These are phyloP conservation scores for Kodamaea hsintzibuensis DNA, from an alignment of 805 yeast species.

Conservation along the genomic window DNA sequence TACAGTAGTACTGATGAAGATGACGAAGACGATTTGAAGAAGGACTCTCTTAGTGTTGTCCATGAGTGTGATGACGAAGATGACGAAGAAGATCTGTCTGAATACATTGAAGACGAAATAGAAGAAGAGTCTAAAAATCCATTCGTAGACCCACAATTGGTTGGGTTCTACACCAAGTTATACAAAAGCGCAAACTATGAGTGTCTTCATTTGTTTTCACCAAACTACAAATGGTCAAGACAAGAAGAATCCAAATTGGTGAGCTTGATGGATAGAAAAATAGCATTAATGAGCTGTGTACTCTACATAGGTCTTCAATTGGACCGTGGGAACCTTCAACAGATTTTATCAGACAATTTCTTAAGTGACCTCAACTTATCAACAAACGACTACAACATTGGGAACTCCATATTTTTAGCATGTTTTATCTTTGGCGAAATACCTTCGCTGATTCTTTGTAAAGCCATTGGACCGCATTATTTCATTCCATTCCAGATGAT, in stretches of 20 bases:
- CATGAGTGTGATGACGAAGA: background rate
- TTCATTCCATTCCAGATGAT: conserved; percentile 26
- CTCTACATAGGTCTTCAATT: conserved; percentile 24
- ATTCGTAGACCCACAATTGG: conserved; percentile 4
- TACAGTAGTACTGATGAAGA: conserved; percentile 4
- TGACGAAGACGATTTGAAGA: background rate
- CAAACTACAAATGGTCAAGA: conserved; percentile 41
- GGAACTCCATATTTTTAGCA: conserved; percentile 23
- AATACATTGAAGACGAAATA: background rate
- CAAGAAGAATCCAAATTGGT: conserved; percentile 21
- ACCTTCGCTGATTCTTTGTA: conserved; percentile 27
- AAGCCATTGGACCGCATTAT: conserved; percentile 25
- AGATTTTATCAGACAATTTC: conserved; percentile 25
- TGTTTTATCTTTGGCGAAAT: conserved; percentile 26
- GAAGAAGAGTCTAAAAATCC: conserved; percentile 5
- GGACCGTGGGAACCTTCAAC: conserved; percentile 26
- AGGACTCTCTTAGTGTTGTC: background rate
- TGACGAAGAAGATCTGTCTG: background rate
- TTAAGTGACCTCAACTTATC: conserved; percentile 20
- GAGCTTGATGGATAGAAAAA: conserved; percentile 22
- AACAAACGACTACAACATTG: conserved; percentile 26
- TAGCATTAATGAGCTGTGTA: conserved; percentile 23
- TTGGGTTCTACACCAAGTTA: conserved; percentile 41
- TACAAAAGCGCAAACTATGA: conserved; percentile 55
- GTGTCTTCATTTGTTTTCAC: conserved; percentile 56